Conservation (phyloP, 108 stramenopile genomes). For the Nannochloropsis salina region DNA sequence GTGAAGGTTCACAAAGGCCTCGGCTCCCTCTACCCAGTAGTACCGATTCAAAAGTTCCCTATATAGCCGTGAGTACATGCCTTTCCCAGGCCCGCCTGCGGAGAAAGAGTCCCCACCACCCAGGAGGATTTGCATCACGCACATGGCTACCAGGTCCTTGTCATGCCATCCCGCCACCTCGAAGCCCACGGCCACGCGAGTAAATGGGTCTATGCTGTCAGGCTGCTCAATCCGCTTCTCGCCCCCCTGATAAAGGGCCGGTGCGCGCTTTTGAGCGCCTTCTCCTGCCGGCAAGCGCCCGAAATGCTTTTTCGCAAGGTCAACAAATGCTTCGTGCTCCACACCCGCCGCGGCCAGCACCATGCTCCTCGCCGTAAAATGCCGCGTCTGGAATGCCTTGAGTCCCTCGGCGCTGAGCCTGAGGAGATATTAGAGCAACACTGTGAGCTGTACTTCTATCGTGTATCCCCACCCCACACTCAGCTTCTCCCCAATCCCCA, state of each 20-base stretch:
- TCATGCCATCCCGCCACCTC: constrained; percentile 92
- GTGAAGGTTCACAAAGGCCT: constrained; percentile 82
- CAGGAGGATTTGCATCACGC: constrained; percentile 88
- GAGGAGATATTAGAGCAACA: not conserved
- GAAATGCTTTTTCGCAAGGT: constrained; percentile 70
- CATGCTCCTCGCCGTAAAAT: constrained; percentile 64
- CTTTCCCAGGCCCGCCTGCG: constrained; percentile 98
- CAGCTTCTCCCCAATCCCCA: not conserved
- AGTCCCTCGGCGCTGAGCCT: not conserved
- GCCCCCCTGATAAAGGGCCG: constrained; percentile 53
- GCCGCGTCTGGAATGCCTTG: not conserved
- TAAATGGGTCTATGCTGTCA: constrained; percentile 61
- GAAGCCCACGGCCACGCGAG: constrained; percentile 80
- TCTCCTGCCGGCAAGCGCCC: constrained; percentile 53
- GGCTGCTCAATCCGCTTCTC: constrained; percentile 35
- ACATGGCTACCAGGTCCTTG: constrained; percentile 73
- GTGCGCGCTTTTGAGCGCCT: not conserved
- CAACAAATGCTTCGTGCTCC: constrained; percentile 78
- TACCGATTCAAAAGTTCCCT: constrained; percentile 83
- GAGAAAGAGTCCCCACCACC: constrained; percentile 95
- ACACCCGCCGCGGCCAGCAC: constrained; percentile 90
- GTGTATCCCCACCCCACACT: not conserved
- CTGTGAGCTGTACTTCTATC: not conserved
- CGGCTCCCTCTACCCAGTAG: constrained; percentile 84
- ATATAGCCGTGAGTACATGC: constrained; percentile 97